phyloP scores from a whole-genome alignment of 805 yeast species.

The Kluyveromyces wickerhamii region DNA sequence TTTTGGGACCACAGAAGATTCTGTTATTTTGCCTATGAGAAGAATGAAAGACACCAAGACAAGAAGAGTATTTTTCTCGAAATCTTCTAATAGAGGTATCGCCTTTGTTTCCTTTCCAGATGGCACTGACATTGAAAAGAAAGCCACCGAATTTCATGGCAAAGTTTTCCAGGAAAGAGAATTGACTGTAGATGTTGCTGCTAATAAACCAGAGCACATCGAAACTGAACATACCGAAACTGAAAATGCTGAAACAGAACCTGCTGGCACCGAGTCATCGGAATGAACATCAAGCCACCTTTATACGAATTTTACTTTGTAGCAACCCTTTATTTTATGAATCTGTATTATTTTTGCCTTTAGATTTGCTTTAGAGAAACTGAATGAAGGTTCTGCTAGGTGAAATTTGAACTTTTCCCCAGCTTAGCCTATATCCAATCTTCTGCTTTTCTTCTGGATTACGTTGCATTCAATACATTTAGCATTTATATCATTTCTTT shows the following conservation, averaged over 20 bases:
- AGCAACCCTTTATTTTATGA: no score
- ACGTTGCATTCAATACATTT: no score
- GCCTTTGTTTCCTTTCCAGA: constrained; percentile 49
- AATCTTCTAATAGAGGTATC: constrained; percentile 43
- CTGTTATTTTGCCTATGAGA: constrained; percentile 47
- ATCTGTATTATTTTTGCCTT: no score
- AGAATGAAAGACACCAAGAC: constrained; percentile 24
- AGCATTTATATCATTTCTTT: no score
- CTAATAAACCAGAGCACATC: constrained; percentile 31
- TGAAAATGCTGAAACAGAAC: background rate
- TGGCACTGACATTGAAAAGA: constrained; percentile 49
- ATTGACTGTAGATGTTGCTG: constrained; percentile 64
- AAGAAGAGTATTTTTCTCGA: constrained; percentile 31
- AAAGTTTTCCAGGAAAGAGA: constrained; percentile 56
- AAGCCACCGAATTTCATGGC: constrained; percentile 63
- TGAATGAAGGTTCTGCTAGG: no score
- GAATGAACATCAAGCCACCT: no score
- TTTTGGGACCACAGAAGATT: constrained; percentile 41
- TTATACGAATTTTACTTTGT: no score
- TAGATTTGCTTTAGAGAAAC: no score
- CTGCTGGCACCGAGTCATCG: no score
- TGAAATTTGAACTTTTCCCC: no score
- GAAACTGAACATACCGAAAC: constrained; percentile 13
- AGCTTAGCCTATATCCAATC: no score
- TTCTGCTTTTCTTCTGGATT: no score